A percentile compares a stretch with the other conserved stretches of the same genome.
Conservation (phyloP, 2,329 filamentous ascomycete genomes). For the Akanthomyces muscarius region DNA sequence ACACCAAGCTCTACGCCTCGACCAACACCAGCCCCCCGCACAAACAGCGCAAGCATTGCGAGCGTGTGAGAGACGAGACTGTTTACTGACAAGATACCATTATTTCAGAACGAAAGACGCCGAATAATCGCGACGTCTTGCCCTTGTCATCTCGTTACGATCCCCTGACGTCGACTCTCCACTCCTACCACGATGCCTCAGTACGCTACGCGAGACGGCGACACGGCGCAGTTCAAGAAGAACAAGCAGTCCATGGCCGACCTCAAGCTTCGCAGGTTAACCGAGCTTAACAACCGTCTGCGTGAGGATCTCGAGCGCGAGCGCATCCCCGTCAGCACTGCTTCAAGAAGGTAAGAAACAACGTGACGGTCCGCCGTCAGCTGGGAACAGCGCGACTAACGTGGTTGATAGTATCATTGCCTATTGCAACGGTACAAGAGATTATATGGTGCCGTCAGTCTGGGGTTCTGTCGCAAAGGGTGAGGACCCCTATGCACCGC, state of each 20-base stretch:
- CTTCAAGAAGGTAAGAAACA: conserved; percentile 69
- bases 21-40: conserved; percentile 6
- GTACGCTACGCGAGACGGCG: conserved; percentile 64
- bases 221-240: conserved; percentile 70
- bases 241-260: conserved; percentile 99
- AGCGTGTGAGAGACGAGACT: neutral
- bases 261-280: conserved; percentile 91
- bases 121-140: conserved; percentile 9
- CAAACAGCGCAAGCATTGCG: conserved; percentile 6
- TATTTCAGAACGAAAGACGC: conserved; percentile 6
- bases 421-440: conserved; percentile 95
- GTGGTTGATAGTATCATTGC: conserved; percentile 72
- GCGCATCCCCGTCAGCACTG: conserved; percentile 92
- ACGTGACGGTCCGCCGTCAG: conserved; percentile 11
- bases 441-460: conserved; percentile 97
- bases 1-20: neutral
- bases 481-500: conserved; percentile 97
- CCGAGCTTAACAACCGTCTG: conserved; percentile 92
- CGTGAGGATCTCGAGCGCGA: conserved; percentile 95
- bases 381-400: neutral
- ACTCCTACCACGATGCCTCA: conserved; percentile 52
- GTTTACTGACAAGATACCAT: neutral
- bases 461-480: conserved; percentile 93
- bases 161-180: neutral
- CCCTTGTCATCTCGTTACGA: conserved; percentile 19